These are phyloP conservation scores for Fusarium veterinarium DNA, from an alignment of 2,329 filamentous ascomycete species.

Conservation along the genomic window DNA sequence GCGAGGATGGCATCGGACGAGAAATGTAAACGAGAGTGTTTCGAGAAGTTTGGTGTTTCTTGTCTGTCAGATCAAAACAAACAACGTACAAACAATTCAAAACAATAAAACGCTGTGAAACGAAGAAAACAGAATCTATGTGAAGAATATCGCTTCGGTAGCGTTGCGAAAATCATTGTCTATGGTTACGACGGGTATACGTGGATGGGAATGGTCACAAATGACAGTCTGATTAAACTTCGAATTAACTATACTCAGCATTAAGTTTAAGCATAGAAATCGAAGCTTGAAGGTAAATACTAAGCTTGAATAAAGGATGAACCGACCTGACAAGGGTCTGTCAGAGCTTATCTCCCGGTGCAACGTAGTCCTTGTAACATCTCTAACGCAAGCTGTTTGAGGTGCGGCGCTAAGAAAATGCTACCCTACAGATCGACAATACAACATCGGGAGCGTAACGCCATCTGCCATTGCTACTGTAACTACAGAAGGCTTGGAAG, in stretches of 20 bases:
- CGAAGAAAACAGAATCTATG: not conserved
- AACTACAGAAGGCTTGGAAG: not conserved
- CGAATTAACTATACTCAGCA: not conserved
- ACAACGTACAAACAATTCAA: not conserved
- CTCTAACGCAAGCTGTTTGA: conserved; percentile 23
- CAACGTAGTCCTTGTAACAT: not conserved
- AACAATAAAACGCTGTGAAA: not conserved
- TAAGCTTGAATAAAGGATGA: conserved; percentile 9
- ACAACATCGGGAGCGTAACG: not conserved
- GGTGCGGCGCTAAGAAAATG: not conserved
- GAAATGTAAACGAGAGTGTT: conserved; percentile 20
- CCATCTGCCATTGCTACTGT: not conserved
- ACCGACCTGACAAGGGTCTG: conserved; percentile 3
- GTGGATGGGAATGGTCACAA: not conserved
- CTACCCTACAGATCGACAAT: conserved; percentile 16
- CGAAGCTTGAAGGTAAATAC: not conserved
- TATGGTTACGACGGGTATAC: not conserved
- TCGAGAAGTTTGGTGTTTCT: conserved; percentile 21
- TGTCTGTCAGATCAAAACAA: not conserved
- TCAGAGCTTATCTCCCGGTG: conserved; percentile 8
- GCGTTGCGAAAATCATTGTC: not conserved
- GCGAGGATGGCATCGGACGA: conserved; percentile 1
- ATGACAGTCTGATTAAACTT: not conserved
- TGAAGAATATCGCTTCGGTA: not conserved
- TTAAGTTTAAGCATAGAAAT: conserved; percentile 11